Conservation (phyloP, 257 asterid genomes). For the Solanum neorickii region DNA sequence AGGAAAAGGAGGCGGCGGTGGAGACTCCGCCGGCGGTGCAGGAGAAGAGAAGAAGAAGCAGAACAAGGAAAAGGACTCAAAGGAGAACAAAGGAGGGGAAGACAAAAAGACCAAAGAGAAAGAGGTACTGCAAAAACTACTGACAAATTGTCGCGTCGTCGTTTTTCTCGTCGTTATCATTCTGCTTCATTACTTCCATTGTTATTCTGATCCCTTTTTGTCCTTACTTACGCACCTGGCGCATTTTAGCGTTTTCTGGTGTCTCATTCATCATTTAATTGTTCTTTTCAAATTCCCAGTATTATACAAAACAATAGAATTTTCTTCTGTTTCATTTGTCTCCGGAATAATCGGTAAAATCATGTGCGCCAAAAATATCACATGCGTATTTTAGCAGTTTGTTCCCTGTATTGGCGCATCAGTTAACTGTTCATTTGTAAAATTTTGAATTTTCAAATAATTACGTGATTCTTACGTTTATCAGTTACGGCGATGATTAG, state of each 20-base stretch:
- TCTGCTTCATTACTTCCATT: background rate
- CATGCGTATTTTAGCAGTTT: constrained; percentile 3
- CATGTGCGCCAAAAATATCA: background rate
- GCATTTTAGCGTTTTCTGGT: constrained; percentile 2
- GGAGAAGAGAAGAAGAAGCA: background rate
- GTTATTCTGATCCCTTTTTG: background rate
- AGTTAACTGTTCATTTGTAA: background rate
- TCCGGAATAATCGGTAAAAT: background rate
- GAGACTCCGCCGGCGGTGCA: background rate
- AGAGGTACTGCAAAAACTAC: constrained; percentile 8
- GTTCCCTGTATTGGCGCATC: background rate
- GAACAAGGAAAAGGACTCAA: background rate
- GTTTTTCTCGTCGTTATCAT: background rate
- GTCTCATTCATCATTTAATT: background rate
- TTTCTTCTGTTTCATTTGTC: background rate
- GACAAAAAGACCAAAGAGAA: constrained; percentile 39
- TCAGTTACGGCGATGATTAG: background rate
- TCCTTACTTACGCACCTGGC: background rate
- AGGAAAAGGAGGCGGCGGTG: background rate
- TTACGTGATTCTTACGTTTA: background rate
- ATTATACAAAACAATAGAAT: background rate
- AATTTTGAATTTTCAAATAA: background rate
- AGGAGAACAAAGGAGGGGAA: constrained; percentile 3
- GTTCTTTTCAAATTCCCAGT: background rate
- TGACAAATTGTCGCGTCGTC: background rate